A percentile compares a stretch with the other conserved stretches of the same genome.
phyloP scores from a whole-genome alignment of 2,329 filamentous ascomycete species.

The Fusarium redolens region DNA sequence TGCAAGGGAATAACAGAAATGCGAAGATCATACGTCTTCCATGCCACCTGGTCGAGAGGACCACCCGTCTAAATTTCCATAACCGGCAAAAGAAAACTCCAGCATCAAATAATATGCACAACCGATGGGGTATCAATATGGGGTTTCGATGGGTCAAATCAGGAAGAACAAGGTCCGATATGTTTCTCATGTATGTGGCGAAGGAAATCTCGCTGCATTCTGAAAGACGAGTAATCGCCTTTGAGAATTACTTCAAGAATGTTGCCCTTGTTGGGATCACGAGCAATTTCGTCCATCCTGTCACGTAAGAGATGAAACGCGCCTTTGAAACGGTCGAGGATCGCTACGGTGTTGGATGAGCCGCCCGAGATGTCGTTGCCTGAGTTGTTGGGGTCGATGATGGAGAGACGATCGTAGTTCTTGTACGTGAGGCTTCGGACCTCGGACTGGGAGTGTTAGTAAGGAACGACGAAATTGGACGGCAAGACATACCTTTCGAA shows the following conservation, averaged over 20 bases:
- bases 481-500: slow-evolving; percentile 75
- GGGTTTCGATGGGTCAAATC: neutral
- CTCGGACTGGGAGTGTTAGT: slow-evolving; percentile 51
- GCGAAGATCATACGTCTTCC: neutral
- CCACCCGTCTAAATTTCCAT: slow-evolving; percentile 21
- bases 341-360: slow-evolving; percentile 74
- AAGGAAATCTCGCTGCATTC: slow-evolving; percentile 74
- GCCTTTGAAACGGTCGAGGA: slow-evolving; percentile 76
- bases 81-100: slow-evolving; percentile 30
- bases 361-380: slow-evolving; percentile 92
- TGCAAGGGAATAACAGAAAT: slow-evolving; percentile 10
- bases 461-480: fast-evolving
- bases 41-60: neutral
- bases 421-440: slow-evolving; percentile 64
- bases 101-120: slow-evolving; percentile 16
- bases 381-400: slow-evolving; percentile 89
- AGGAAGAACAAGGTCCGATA: slow-evolving; percentile 50
- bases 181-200: slow-evolving; percentile 60
- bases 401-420: slow-evolving; percentile 77
- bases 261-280: slow-evolving; percentile 43
- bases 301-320: slow-evolving; percentile 69
- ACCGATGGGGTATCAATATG: slow-evolving; percentile 15
- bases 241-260: slow-evolving; percentile 79
- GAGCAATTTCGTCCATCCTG: slow-evolving; percentile 65
- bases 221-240: slow-evolving; percentile 83